Percentiles rank a stretch among this genome's conserved stretches.
Conservation (phyloP, 1,139 yeast species). For the Sugiyamaella castrensis region DNA sequence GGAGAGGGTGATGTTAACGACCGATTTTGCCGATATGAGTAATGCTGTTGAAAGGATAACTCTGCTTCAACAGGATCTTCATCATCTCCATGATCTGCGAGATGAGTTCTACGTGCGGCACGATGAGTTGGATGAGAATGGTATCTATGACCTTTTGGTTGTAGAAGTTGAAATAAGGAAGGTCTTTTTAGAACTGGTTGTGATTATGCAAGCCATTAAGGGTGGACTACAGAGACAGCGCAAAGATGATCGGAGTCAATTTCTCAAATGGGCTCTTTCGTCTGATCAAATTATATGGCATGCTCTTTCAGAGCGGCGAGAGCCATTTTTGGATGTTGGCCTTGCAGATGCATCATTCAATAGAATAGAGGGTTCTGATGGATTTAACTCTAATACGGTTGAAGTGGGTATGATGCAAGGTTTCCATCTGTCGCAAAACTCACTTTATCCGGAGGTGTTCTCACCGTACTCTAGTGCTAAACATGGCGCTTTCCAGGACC, state of each 20-base stretch:
- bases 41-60: conserved; percentile 53
- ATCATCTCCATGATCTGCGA: conserved; percentile 46
- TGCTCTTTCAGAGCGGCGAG: conserved; percentile 55
- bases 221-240: conserved; percentile 44
- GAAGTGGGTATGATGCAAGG: conserved; percentile 66
- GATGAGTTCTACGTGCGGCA: conserved; percentile 42
- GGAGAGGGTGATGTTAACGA: conserved; percentile 62
- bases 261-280: conserved; percentile 58
- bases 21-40: conserved; percentile 62
- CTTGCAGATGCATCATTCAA: conserved; percentile 61
- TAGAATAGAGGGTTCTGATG: conserved; percentile 59
- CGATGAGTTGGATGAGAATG: conserved; percentile 35
- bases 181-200: conserved; percentile 55
- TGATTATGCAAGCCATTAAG: conserved; percentile 66
- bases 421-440: conserved; percentile 58
- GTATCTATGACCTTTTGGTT: conserved; percentile 29
- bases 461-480: conserved; percentile 44
- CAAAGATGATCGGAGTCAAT: conserved; percentile 36
- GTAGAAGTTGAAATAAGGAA: conserved; percentile 59
- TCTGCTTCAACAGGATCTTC: conserved; percentile 55
- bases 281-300: conserved; percentile 76
- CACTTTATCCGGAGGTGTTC: conserved; percentile 69
- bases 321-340: conserved; percentile 71
- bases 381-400: conserved; percentile 59
- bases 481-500: conserved; percentile 28